Base-by-base conservation (phyloP, 2,329 filamentous ascomycete species). In the Lachnellula willkommii region DNA sequence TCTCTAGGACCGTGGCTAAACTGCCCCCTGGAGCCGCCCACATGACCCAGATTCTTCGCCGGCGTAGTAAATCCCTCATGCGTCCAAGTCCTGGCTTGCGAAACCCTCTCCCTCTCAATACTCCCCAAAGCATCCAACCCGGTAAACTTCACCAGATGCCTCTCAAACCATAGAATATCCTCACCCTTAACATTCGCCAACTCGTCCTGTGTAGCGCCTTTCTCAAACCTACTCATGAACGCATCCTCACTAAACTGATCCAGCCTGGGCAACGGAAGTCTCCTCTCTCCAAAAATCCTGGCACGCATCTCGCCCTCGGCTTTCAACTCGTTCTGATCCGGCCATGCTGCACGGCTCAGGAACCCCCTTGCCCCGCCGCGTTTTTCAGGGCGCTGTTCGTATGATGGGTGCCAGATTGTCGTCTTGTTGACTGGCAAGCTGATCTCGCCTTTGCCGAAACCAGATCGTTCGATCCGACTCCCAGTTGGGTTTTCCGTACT, bases 281-380 rank as follows among this genome's bases (percentile, higher is more conserved):
- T 35, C 24, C 57, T 42, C 26, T 56, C 54, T 3, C 49, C 46
- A 17, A 49, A 52, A 3, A 35, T 43, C 3, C 39, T 36, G 12
- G 32, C 36, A 37, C 57, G 54, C 15, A 52, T 20, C 32, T 59
- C 54, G 22, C 57, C 57, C 20, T 57, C 54, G 37, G 54, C 52
- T 32, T 55, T 59, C 26, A 56, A 47, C 52, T 59, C 57, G 15
- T 42, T 48, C 28, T 37, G 28, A 1, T 59, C 57, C 11, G 57
- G 57, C 57, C 57, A 59, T 11, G 42, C 15, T 3, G 57, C 51
- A 15, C 54, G 47, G 3, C 32, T 57, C 5, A 15, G 2, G 36
- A 49, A 5, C 47, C 26, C 17, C 3, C 20, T 20, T 20, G 28
- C 9, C 9, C 28, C 28, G 3, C 28, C 28, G 28, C 9, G 9